A percentile compares a stretch with the other conserved stretches of the same genome.
Conservation (phyloP, 495 filamentous ascomycete genomes). For the Alectoria sarmentosa region DNA sequence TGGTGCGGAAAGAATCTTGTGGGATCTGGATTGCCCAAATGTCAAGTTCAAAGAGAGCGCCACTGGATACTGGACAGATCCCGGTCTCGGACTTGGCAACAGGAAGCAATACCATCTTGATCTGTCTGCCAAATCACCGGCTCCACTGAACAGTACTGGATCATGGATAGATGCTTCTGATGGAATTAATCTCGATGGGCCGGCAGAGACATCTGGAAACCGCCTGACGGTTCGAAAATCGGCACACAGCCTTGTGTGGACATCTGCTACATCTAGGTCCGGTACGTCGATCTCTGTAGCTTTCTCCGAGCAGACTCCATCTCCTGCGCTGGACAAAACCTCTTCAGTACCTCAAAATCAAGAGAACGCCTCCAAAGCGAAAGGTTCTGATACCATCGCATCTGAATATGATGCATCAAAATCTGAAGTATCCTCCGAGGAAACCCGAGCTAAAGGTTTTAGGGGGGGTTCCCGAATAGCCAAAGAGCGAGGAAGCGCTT, state of each 20-base stretch:
- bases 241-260: neutral
- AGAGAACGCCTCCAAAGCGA: neutral
- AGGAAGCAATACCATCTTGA: slow-evolving; percentile 55
- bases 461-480: neutral
- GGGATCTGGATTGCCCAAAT: slow-evolving; percentile 27
- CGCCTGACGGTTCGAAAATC: slow-evolving; percentile 1
- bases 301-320: neutral
- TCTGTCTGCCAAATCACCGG: slow-evolving; percentile 42
- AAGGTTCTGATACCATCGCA: neutral
- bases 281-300: neutral
- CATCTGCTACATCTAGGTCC: neutral
- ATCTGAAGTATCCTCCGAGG: neutral
- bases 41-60: slow-evolving; percentile 31
- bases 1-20: slow-evolving; percentile 40
- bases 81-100: slow-evolving; percentile 36
- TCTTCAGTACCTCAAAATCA: neutral
- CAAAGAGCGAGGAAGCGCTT: neutral
- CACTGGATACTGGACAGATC: slow-evolving; percentile 38
- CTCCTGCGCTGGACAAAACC: neutral
- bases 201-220: neutral
- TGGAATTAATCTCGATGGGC: neutral
- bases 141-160: slow-evolving; percentile 38
- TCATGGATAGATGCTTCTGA: slow-evolving; percentile 8
- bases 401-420: neutral
- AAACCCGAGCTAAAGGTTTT: neutral